Evolutionary conservation across 805 yeast species (phyloP).

Genomic region (Wickerhamiella dianesei): DNA sequence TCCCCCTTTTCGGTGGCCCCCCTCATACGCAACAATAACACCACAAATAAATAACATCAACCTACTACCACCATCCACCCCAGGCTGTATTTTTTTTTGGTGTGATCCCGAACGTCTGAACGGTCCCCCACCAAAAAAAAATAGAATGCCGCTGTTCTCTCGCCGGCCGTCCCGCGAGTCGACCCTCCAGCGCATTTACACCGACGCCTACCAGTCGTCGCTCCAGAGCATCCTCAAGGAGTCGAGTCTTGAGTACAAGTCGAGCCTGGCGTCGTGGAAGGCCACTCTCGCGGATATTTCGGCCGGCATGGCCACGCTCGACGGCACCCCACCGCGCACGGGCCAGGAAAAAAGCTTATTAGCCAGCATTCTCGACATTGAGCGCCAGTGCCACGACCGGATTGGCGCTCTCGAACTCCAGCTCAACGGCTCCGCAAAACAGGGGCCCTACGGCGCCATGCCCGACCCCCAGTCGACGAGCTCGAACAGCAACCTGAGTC

Average conservation of each 20-base stretch:
- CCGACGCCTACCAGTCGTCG: slow-evolving; percentile 31
- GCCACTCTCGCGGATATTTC: slow-evolving; percentile 25
- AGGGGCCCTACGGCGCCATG: slow-evolving; percentile 20
- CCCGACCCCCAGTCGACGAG: too few relatives aligned
- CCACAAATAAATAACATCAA: not conserved
- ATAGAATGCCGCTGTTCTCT: slow-evolving; percentile 14
- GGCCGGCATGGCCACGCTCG: slow-evolving; percentile 22
- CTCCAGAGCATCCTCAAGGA: slow-evolving; percentile 29
- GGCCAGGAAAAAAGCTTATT: slow-evolving; percentile 25
- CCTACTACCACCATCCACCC: not conserved
- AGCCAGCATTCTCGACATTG: slow-evolving; percentile 28
- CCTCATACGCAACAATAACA: not conserved
- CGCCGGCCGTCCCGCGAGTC: slow-evolving; percentile 16
- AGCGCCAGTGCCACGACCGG: slow-evolving; percentile 29
- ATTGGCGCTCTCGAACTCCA: slow-evolving; percentile 17
- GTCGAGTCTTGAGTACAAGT: slow-evolving; percentile 25
- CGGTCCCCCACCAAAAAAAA: not conserved
- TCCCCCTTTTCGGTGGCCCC: not conserved
- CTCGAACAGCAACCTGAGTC: not conserved
- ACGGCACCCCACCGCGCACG: slow-evolving; percentile 23
- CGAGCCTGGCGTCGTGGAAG: slow-evolving; percentile 28
- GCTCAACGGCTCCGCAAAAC: slow-evolving; percentile 6
- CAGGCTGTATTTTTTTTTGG: too few relatives aligned
- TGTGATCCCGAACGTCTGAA: too few relatives aligned
- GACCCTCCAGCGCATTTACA: slow-evolving; percentile 27